Conservation (phyloP, 2,329 filamentous ascomycete species). For the Pseudogymnoascus sp. region DNA sequence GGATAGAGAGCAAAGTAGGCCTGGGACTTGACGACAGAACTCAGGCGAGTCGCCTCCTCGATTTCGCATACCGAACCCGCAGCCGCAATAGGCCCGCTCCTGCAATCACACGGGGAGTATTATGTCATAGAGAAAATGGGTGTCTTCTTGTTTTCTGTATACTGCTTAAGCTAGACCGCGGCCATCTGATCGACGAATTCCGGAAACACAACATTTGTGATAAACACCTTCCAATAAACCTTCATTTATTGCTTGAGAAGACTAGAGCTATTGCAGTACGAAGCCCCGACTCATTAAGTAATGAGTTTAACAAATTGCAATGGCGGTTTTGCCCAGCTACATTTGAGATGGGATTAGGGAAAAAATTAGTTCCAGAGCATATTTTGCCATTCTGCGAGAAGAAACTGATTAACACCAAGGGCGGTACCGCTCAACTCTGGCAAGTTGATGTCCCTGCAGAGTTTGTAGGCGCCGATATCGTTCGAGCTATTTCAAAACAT, state of each 20-base stretch:
- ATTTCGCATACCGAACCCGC: background rate
- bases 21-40: background rate
- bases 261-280: background rate
- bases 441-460: background rate
- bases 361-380: background rate
- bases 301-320: slow-evolving; percentile 20
- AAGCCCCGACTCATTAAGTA: slow-evolving; percentile 14
- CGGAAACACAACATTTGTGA: slow-evolving; percentile 17
- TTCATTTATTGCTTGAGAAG: background rate
- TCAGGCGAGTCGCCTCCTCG: background rate
- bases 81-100: background rate
- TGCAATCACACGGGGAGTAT: background rate
- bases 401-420: slow-evolving; percentile 22
- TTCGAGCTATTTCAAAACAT: background rate
- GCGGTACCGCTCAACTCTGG: slow-evolving; percentile 25
- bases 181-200: slow-evolving; percentile 22
- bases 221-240: slow-evolving; percentile 10
- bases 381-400: slow-evolving; percentile 23
- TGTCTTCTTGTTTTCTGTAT: slow-evolving; percentile 25
- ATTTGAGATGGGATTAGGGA: slow-evolving; percentile 11
- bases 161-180: slow-evolving; percentile 18
- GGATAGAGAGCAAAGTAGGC: background rate
- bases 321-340: slow-evolving; percentile 21
- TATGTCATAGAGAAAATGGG: background rate
- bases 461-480: background rate